Conservation (phyloP, 139 green algal genomes). For the Coelastrella sp. region DNA sequence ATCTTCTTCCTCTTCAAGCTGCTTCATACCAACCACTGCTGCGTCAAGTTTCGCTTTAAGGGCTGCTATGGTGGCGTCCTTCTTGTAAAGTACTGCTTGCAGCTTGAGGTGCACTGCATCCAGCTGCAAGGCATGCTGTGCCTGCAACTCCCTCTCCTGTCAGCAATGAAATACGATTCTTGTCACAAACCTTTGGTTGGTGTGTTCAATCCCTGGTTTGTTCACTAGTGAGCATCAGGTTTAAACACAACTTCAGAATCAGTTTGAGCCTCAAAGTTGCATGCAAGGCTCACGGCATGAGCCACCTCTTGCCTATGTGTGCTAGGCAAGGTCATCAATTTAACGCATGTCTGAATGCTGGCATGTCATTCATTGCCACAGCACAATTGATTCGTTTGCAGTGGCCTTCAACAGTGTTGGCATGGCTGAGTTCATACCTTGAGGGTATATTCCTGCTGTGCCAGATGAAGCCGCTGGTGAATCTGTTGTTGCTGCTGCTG, state of each 20-base stretch:
- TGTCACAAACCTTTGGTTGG: too few species aligned
- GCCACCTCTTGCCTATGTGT: too few species aligned
- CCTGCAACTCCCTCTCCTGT: conserved; percentile 23
- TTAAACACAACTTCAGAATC: too few species aligned
- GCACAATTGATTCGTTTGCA: too few species aligned
- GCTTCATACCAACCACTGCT: background rate
- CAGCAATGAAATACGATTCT: background rate
- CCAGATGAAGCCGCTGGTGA: background rate
- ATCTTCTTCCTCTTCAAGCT: background rate
- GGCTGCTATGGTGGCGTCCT: conserved; percentile 2
- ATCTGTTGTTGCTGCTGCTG: background rate
- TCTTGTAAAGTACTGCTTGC: conserved; percentile 39
- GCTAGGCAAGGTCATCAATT: too few species aligned
- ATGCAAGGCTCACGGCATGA: too few species aligned
- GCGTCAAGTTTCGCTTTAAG: conserved; percentile 12
- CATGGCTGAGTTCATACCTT: background rate
- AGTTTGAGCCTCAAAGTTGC: too few species aligned
- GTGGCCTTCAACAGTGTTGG: background rate
- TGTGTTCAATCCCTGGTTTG: too few species aligned
- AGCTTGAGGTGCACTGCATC: conserved; percentile 37
- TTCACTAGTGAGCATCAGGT: too few species aligned
- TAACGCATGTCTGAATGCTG: too few species aligned
- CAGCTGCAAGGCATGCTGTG: conserved; percentile 44
- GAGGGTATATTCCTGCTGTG: background rate
- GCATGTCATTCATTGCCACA: too few species aligned